Evolutionary conservation across 2,329 filamentous ascomycete species (phyloP).

Genomic region (Magnaporthiopsis rhizophila): DNA sequence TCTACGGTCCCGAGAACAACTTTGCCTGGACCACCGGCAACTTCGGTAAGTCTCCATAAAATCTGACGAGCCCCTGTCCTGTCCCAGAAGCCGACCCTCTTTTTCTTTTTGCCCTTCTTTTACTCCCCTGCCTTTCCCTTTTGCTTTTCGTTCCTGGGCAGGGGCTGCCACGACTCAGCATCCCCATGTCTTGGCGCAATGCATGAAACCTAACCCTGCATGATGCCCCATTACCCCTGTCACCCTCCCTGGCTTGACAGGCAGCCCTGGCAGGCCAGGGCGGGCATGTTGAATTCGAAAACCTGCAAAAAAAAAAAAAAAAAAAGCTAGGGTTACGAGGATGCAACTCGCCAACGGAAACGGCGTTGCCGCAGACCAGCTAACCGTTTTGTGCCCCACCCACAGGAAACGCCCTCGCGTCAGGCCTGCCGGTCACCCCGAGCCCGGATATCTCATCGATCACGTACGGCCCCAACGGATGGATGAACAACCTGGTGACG

Average conservation of each 20-base stretch:
- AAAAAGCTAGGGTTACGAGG: neutral
- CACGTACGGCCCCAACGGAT: conserved; percentile 5
- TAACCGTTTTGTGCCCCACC: neutral
- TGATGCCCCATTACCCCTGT: neutral
- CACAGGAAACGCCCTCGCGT: conserved; percentile 2
- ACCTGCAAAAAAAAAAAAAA: no score
- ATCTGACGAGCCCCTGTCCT: neutral
- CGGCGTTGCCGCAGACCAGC: neutral
- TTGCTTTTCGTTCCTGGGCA: neutral
- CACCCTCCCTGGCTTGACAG: neutral
- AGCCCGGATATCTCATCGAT: conserved; percentile 1
- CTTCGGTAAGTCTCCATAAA: conserved; percentile 1
- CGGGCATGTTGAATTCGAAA: no score
- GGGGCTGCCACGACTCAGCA: neutral
- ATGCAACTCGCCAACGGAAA: neutral
- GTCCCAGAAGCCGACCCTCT: neutral
- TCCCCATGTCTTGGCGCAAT: neutral
- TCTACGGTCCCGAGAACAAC: conserved; percentile 4
- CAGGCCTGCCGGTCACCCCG: conserved; percentile 1
- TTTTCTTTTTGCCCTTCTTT: neutral
- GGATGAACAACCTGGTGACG: conserved; percentile 5
- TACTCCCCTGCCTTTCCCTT: no score
- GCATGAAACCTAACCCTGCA: neutral
- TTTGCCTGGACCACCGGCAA: conserved; percentile 3
- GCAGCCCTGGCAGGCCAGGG: neutral